phyloP scores from a whole-genome alignment of 2,329 filamentous ascomycete species.

The Sporothrix inflata region DNA sequence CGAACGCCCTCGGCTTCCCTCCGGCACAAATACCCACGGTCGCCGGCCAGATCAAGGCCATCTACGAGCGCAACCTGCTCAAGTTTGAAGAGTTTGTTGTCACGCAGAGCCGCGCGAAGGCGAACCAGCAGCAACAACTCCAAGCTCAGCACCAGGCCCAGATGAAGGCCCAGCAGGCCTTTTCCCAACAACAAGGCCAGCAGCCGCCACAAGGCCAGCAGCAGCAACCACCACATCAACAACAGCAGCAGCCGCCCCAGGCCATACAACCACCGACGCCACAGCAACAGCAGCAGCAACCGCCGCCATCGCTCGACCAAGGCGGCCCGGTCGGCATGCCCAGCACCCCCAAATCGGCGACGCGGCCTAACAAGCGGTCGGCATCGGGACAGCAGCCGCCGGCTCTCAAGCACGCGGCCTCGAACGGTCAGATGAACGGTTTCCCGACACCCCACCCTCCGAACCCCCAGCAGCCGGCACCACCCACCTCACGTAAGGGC shows the following conservation, averaged over 20 bases:
- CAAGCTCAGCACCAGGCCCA: conserved; percentile 48
- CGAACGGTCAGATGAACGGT: conserved; percentile 56
- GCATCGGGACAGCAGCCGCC: conserved; percentile 47
- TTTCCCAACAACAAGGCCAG: conserved; percentile 44
- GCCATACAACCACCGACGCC: conserved; percentile 22
- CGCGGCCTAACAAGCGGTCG: conserved; percentile 40
- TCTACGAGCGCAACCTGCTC: conserved; percentile 75
- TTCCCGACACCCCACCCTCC: conserved; percentile 52
- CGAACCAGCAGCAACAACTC: conserved; percentile 43
- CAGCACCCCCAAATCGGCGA: conserved; percentile 51
- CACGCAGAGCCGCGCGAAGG: conserved; percentile 56
- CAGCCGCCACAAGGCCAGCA: neutral
- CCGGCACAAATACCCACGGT: conserved; percentile 68
- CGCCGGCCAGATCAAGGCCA: conserved; percentile 67
- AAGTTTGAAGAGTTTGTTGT: conserved; percentile 74
- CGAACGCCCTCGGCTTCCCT: conserved; percentile 64
- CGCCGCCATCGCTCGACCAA: conserved; percentile 23
- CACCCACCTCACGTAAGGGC: conserved; percentile 19
- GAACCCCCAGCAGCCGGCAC: conserved; percentile 48
- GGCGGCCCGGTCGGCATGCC: conserved; percentile 40
- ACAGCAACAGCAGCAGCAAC: conserved; percentile 24
- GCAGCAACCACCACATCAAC: conserved; percentile 37
- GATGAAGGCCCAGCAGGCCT: conserved; percentile 46
- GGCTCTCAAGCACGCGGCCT: conserved; percentile 51
- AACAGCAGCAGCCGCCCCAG: conserved; percentile 27